Base-by-base conservation (phyloP, 306 rosid genomes). In the Fragaria iinumae region DNA sequence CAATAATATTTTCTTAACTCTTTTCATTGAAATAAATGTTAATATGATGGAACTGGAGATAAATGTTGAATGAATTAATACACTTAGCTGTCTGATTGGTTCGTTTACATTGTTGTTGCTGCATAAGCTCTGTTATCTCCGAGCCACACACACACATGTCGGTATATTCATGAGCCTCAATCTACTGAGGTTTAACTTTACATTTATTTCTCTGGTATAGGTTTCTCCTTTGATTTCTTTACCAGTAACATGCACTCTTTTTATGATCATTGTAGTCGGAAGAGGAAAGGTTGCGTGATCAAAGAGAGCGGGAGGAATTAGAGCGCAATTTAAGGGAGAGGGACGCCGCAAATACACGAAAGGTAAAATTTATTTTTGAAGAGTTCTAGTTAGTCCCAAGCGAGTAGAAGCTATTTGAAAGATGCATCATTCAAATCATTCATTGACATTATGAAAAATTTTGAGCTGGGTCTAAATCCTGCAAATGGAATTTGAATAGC, bases 271-370 rank as follows among this genome's bases (percentile, higher is more conserved):
- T 83, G 83, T 88, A 93, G 96, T 94, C 96, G 8, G 97, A 92
- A 63, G 98, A 94, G 84, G 99, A 95, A 81, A 87, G 89, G 72
- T 56, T 90, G 82, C 95, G 89, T 69, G 99, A 95, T 87, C 99
- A 89, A 84, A 92, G 83, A 84, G 99, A 90, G 82, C 87, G 88
- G 87, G 97, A 95, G 74, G 89, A 95, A 87, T 78, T 95, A 65
- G 97, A 92, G 88, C 82, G 43, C 69, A 90, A 90, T 80, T 16
- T 95, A 77, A 89, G 89, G 83, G 99, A 90, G 66, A 72, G 92
- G 75, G 99, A 95, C 83, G 91, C 92, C 48, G 91, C 88, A 12
- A 85, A 87, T 67, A 90, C 97, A 59, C 83, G 91, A 20, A 92
- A 95, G 97, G 98, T 94, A 78, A 76, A 10, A 55, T 80, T 72